Base-by-base conservation (phyloP, 2,329 filamentous ascomycete genomes). In the Rutstroemia sydowiana region DNA sequence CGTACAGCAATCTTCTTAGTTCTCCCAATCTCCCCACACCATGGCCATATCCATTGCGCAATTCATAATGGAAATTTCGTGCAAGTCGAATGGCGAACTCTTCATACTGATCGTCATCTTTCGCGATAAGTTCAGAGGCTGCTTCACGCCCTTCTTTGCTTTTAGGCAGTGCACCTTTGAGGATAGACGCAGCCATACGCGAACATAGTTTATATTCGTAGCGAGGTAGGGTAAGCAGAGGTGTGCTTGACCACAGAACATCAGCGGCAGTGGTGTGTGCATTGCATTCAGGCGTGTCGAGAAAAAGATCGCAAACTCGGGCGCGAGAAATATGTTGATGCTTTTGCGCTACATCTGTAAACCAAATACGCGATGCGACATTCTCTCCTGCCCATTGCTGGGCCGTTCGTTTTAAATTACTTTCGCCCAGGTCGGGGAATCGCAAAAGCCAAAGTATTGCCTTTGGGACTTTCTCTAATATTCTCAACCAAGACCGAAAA, bases 141-240 rank as follows among this genome's bases (percentile, higher is more conserved):
- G 86, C 87, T 52, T 72, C 73, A 6, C 73, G 71, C 3, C 92
- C 90, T n/a, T 82, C 80, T 1, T 74, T 70, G 0, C 74, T 76
- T 59, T 82, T 85, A 0, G 93, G 93, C 3, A 98, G 72, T 0
- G 93, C 93, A 14, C 93, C 93, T 58, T 83, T 87, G 28, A 98
- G 76, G 52, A 98, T 97, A 10, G 89, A 95, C 6, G 93, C 91
- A 6, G 92, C 93, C 87, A 98, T 98, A 49, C 93, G 87, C 40
- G 89, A 95, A 69, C 93, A 98, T 93, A 98, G 98, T 70, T 98
- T 98, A 71, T 96, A 96, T 46, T 87, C 81, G 68, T 97, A 96
- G 32, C 93, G 81, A 10, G 93, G 91, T 28, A 93, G 75, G 0
- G 93, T 98, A 26, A 98, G 75, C 20, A 98, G 73, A 5, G 93